phyloP scores from a whole-genome alignment of 2,329 filamentous ascomycete species.

The Pochonia chlamydosporia region DNA sequence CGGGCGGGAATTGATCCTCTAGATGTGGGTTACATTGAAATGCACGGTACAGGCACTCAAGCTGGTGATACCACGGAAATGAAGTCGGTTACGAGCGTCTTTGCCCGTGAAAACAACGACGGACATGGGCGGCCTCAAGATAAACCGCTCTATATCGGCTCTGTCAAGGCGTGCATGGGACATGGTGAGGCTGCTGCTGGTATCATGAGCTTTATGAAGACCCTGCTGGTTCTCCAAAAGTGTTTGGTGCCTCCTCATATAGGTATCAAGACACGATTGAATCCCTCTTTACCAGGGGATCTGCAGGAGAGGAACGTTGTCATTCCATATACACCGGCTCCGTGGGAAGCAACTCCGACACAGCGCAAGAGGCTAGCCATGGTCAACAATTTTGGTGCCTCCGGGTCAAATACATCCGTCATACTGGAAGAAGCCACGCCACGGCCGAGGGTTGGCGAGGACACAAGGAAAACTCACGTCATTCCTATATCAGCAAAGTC shows the following conservation, averaged over 20 bases:
- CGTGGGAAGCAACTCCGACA: slow-evolving; percentile 22
- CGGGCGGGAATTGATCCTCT: slow-evolving; percentile 69
- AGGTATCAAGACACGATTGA: slow-evolving; percentile 46
- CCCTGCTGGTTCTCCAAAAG: slow-evolving; percentile 43
- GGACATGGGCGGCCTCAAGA: slow-evolving; percentile 35
- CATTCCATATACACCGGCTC: slow-evolving; percentile 29
- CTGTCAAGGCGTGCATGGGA: slow-evolving; percentile 52
- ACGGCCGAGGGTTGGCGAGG: not conserved
- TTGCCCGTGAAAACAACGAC: slow-evolving; percentile 35
- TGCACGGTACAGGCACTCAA: slow-evolving; percentile 88
- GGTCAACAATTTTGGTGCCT: slow-evolving; percentile 48
- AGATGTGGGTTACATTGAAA: slow-evolving; percentile 78
- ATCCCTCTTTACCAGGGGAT: slow-evolving; percentile 35
- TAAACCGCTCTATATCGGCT: slow-evolving; percentile 53
- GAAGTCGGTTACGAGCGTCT: slow-evolving; percentile 62
- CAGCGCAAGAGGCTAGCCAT: slow-evolving; percentile 20
- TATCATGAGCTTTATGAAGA: slow-evolving; percentile 37
- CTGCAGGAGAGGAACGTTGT: slow-evolving; percentile 32
- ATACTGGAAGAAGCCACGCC: slow-evolving; percentile 56
- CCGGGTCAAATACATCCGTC: slow-evolving; percentile 56
- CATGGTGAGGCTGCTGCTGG: slow-evolving; percentile 41
- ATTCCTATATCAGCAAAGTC: slow-evolving; percentile 50
- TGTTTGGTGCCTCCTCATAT: slow-evolving; percentile 43
- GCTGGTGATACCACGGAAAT: slow-evolving; percentile 82
- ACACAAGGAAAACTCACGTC: slow-evolving; percentile 34